A percentile compares a stretch with the other conserved stretches of the same genome.
These are phyloP conservation scores for Panicum virgatum DNA, from an alignment of 202 grass and related monocot species.

Conservation along the genomic window DNA sequence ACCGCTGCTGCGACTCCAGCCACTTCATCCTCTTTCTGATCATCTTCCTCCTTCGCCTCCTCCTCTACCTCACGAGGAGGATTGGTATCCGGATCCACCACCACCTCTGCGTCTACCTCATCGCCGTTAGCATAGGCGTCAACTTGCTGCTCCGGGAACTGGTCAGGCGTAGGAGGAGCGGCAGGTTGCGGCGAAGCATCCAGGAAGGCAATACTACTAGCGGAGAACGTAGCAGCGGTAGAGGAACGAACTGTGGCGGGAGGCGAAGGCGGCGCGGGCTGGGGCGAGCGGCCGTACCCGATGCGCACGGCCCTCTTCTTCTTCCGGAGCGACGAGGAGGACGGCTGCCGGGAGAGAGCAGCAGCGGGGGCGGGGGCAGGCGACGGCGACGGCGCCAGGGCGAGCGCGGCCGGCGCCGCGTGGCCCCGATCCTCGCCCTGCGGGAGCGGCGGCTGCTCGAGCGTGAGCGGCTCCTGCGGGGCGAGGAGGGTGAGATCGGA, in stretches of 20 bases:
- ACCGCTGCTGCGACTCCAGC: not conserved
- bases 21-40: not conserved
- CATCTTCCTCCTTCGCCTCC: conserved; percentile 26
- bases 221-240: not conserved
- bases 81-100: conserved; percentile 22
- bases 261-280: conserved; percentile 23
- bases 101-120: not conserved
- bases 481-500: conserved; percentile 88
- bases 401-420: not conserved
- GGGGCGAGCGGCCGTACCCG: conserved; percentile 74
- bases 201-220: not conserved
- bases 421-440: conserved; percentile 34
- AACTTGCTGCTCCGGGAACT: conserved; percentile 10
- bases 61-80: conserved; percentile 21
- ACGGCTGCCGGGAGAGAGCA: conserved; percentile 29
- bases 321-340: conserved; percentile 65
- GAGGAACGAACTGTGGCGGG: not conserved
- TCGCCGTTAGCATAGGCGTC: not conserved
- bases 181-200: conserved; percentile 18
- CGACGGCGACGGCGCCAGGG: not conserved
- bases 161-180: not conserved
- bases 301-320: conserved; percentile 92
- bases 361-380: not conserved
- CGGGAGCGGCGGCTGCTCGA: not conserved
- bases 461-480: conserved; percentile 39